Percentiles rank a stretch among this genome's conserved stretches.
Evolutionary conservation across 805 yeast species (phyloP).

Genomic region (Yamadazyma philogaea): DNA sequence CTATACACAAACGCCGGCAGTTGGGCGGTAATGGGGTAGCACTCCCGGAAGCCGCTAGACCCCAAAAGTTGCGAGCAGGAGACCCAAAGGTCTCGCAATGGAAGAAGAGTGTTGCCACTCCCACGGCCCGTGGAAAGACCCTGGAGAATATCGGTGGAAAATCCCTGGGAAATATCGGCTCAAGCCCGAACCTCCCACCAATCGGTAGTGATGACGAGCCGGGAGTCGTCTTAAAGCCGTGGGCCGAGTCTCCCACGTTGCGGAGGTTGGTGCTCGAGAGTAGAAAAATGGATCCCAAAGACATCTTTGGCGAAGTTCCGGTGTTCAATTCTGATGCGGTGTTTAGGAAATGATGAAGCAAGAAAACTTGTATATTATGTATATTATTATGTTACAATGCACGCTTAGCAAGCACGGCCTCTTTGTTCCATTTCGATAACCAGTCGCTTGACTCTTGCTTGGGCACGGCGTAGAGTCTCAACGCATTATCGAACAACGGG

Average conservation of each 20-base stretch:
- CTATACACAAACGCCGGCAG: constrained; percentile 9
- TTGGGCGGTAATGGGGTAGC: constrained; percentile 32
- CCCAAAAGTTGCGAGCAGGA: neutral
- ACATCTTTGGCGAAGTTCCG: constrained; percentile 73
- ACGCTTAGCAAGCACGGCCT: constrained; percentile 50
- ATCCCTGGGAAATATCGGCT: neutral
- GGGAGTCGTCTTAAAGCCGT: constrained; percentile 25
- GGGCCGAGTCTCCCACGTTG: constrained; percentile 42
- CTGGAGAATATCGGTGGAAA: neutral
- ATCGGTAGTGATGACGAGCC: constrained; percentile 41
- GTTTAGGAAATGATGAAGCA: constrained; percentile 4
- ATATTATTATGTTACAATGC: constrained; percentile 3
- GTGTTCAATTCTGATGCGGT: constrained; percentile 33
- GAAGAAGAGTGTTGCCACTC: constrained; percentile 2
- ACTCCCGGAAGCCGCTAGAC: constrained; percentile 38
- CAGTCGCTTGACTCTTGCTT: constrained; percentile 61
- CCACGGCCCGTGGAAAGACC: neutral
- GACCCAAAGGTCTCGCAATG: constrained; percentile 1
- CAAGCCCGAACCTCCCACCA: constrained; percentile 29
- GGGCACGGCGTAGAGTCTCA: constrained; percentile 78
- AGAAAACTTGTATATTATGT: constrained; percentile 8
- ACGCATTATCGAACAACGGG: constrained; percentile 72
- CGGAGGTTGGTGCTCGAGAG: constrained; percentile 25
- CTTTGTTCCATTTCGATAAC: constrained; percentile 65
- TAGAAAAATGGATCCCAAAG: constrained; percentile 53